These are phyloP conservation scores for Solanum pimpinellifolium DNA, from an alignment of 257 asterid species.

Conservation along the genomic window DNA sequence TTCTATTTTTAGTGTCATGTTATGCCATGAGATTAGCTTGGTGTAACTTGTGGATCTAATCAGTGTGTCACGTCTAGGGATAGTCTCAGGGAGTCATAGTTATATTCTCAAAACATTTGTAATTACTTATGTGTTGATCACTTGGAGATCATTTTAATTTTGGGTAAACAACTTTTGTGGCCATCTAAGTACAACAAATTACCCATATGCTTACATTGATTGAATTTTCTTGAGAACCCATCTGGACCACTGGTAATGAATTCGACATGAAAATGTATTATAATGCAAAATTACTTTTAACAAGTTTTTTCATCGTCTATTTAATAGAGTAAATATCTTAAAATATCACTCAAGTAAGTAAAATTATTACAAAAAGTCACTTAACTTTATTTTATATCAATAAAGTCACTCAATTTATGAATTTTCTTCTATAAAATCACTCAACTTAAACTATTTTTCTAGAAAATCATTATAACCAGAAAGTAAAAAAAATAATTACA, in stretches of 20 bases:
- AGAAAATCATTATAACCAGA: too few species aligned
- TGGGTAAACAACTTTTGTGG: neutral
- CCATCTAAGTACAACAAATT: neutral
- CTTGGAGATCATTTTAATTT: neutral
- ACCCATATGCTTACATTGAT: too few species aligned
- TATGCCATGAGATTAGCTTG: neutral
- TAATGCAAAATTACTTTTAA: neutral
- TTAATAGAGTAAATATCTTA: too few species aligned
- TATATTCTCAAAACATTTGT: neutral
- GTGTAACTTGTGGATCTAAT: neutral
- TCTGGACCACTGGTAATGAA: neutral
- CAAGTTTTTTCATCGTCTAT: neutral
- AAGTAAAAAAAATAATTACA: too few species aligned
- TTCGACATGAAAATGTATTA: neutral
- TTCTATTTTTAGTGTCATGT: neutral
- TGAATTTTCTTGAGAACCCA: too few species aligned
- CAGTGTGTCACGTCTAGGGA: neutral
- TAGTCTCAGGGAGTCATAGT: neutral
- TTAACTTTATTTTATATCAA: too few species aligned
- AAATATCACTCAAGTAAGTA: too few species aligned
- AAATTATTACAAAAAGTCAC: too few species aligned
- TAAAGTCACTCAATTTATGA: too few species aligned
- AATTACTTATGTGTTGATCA: neutral
- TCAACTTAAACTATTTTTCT: too few species aligned
- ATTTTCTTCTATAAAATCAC: too few species aligned